Evolutionary conservation across 805 yeast species (phyloP).

Genomic region (Ogataea paradorogensis): DNA sequence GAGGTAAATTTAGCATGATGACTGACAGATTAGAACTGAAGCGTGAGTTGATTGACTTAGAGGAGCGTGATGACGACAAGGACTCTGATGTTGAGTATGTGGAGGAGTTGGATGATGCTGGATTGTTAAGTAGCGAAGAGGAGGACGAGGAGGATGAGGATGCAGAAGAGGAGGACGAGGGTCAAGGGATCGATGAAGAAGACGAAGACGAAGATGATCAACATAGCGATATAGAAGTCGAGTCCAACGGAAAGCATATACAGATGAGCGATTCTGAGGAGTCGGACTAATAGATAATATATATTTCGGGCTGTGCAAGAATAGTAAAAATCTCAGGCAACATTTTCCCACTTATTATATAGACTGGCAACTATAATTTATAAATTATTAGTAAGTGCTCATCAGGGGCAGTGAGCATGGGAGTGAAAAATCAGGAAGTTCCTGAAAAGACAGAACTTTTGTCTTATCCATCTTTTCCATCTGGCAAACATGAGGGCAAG

Average conservation of each 20-base stretch:
- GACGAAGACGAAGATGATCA: slow-evolving; percentile 51
- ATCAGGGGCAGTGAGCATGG: slow-evolving; percentile 17
- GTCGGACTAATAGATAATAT: slow-evolving; percentile 12
- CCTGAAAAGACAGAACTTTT: slow-evolving; percentile 29
- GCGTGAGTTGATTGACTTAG: slow-evolving; percentile 36
- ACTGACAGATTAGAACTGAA: slow-evolving; percentile 42
- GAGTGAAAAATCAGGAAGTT: slow-evolving; percentile 18
- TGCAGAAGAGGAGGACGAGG: slow-evolving; percentile 22
- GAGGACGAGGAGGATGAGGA: slow-evolving; percentile 27
- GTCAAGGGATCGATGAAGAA: slow-evolving; percentile 46
- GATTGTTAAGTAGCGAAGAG: slow-evolving; percentile 24
- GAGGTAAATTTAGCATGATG: slow-evolving; percentile 47
- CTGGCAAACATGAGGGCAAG: slow-evolving; percentile 55
- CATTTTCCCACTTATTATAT: slow-evolving; percentile 1
- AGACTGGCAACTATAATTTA: slow-evolving; percentile 4
- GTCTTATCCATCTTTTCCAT: slow-evolving; percentile 39
- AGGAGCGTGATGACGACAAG: slow-evolving; percentile 29
- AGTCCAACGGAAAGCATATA: slow-evolving; percentile 17
- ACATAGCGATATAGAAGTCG: slow-evolving; percentile 39
- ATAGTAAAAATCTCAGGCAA: slow-evolving; percentile 17
- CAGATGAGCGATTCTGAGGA: slow-evolving; percentile 18
- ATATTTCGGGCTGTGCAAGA: slow-evolving; percentile 5
- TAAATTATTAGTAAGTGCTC: no score
- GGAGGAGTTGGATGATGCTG: slow-evolving; percentile 65
- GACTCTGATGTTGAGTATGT: slow-evolving; percentile 47